Percentiles rank a stretch among this genome's conserved stretches.
Evolutionary conservation across 345 rosid genomes (phyloP).

Genomic region (Eucalyptus urophylla): DNA sequence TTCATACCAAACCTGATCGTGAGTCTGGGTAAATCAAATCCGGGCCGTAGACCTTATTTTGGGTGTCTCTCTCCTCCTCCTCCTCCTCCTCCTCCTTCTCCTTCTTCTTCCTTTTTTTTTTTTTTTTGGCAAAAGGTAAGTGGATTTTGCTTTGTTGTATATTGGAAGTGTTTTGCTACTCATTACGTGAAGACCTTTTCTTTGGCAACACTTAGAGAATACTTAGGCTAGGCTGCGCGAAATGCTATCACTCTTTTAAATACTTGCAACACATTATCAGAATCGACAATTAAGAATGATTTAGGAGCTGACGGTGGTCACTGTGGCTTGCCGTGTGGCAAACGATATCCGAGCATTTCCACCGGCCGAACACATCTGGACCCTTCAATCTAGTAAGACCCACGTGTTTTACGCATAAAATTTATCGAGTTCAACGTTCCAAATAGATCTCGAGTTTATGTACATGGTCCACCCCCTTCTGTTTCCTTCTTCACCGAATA

Average conservation of each 20-base stretch:
- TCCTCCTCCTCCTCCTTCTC: too few species aligned
- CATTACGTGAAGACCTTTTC: neutral
- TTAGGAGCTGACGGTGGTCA: neutral
- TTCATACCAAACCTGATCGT: neutral
- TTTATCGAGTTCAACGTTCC: neutral
- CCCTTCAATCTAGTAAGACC: neutral
- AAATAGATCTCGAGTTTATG: neutral
- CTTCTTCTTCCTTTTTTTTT: too few species aligned
- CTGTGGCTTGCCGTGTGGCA: neutral
- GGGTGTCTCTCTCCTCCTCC: neutral
- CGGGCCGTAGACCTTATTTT: neutral
- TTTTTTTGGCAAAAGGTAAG: too few species aligned
- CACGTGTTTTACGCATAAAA: neutral
- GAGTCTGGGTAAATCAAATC: neutral
- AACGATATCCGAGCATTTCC: neutral
- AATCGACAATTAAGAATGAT: neutral
- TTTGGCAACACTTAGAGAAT: neutral
- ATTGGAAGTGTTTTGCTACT: neutral
- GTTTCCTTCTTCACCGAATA: neutral
- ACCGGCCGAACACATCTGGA: neutral
- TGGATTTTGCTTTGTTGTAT: neutral
- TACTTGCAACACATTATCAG: neutral
- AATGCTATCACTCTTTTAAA: neutral
- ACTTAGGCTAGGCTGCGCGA: neutral
- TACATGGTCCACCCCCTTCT: neutral